phyloP scores from a whole-genome alignment of 2,329 filamentous ascomycete species.

The Monosporascus sp. region DNA sequence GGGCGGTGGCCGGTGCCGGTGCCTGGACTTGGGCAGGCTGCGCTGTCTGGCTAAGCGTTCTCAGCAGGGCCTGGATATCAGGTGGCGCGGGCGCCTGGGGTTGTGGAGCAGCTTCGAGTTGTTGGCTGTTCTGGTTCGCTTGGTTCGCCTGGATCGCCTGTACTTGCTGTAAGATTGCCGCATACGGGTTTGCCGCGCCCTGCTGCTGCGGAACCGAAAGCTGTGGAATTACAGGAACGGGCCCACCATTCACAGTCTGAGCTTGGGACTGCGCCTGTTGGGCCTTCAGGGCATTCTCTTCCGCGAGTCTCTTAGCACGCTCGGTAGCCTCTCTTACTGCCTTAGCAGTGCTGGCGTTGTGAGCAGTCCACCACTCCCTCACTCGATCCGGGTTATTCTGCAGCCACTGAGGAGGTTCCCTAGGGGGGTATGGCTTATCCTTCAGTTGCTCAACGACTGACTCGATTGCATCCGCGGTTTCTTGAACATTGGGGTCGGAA shows the following conservation, averaged over 20 bases:
- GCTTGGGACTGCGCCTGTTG: conserved; percentile 9
- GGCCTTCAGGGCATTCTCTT: conserved; percentile 24
- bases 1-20: neutral
- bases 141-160: conserved; percentile 17
- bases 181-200: conserved; percentile 13
- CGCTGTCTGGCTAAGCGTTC: conserved; percentile 13
- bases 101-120: conserved; percentile 8
- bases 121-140: conserved; percentile 9
- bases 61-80: conserved; percentile 21
- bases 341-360: conserved; percentile 32
- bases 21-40: conserved; percentile 6
- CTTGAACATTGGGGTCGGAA: conserved; percentile 36
- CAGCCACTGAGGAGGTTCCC: conserved; percentile 48
- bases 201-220: conserved; percentile 2
- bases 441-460: conserved; percentile 34
- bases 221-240: too few relatives aligned
- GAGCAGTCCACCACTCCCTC: conserved; percentile 49
- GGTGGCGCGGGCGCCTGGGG: conserved; percentile 14
- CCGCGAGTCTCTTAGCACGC: conserved; percentile 27
- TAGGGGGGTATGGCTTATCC: conserved; percentile 43
- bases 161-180: conserved; percentile 21
- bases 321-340: conserved; percentile 35
- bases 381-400: conserved; percentile 38
- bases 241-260: neutral
- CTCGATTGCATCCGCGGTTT: conserved; percentile 38